Base-by-base conservation (phyloP, 2,329 filamentous ascomycete species). In the Didymella exigua region DNA sequence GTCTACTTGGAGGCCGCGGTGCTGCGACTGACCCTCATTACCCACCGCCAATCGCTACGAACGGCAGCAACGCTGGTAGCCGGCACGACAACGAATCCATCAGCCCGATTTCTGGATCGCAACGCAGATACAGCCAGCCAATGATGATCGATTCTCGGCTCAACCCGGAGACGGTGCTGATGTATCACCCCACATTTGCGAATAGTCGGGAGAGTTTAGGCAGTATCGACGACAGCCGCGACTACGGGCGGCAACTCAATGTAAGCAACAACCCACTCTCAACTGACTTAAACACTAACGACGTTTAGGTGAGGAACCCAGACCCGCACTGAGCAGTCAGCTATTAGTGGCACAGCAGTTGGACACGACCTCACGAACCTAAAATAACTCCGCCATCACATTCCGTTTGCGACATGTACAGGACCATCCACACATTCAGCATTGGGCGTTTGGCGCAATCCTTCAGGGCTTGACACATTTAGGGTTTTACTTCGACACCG, bases 71-170 rank as follows among this genome's bases (percentile, higher is more conserved):
- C 7, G 64, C 62, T 37, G 71, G 67, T 34, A 70, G 71, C 38
- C 61, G 62, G 14, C 54, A 66, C 8, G 69, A 74, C 21, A 62
- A 61, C 19, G 71, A 74, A 7, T 73, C 73, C 0, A 68, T 70
- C 23, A 75, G 69, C 27, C 75, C 75, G 2, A 61, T 65, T 1
- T 72, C 72, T 9, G 66, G 67, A 7, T 72, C 69, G 40, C 68
- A 70, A 47, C 66, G 72, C 44, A 62, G 79, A 37, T 72, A 74
- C 49, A 81, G 78, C 54, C 71, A 75, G 49, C 78, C 78, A 2
- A 64, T 79, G 52, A 71, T 81, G 27, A 77, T 79, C 56, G 79
- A 82, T 52, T 79, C 80, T 55, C 71, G 79, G 21, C 71, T 82
- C 21, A 81, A 82, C 52, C 79, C 79, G 2, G 74, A 74, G 6